Percentiles rank a stretch among this genome's conserved stretches.
phyloP scores from a whole-genome alignment of 495 filamentous ascomycete genomes.

The Glutinoglossum americanum region DNA sequence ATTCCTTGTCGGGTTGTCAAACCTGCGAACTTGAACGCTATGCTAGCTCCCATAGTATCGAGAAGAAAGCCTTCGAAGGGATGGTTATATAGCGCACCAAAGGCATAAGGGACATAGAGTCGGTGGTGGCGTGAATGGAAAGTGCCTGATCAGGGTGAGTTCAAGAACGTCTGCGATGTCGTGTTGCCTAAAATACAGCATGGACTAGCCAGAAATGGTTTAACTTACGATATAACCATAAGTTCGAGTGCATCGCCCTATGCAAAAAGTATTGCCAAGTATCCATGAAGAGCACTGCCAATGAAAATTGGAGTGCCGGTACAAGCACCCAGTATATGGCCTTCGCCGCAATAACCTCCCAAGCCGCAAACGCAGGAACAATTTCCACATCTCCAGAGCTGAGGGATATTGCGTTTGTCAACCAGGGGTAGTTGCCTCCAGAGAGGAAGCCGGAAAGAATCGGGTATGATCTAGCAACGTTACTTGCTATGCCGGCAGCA shows the following conservation, averaged over 20 bases:
- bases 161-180: background rate
- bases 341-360: conserved; percentile 56
- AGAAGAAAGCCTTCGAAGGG: conserved; percentile 81
- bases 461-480: conserved; percentile 25
- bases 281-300: conserved; percentile 58
- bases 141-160: conserved; percentile 28
- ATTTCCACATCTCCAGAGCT: background rate
- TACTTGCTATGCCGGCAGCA: conserved; percentile 6
- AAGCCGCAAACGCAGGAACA: conserved; percentile 30
- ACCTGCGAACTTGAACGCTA: conserved; percentile 56
- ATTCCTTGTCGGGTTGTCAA: conserved; percentile 65
- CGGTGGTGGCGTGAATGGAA: conserved; percentile 92
- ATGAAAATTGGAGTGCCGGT: conserved; percentile 48
- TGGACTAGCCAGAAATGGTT: background rate
- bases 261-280: conserved; percentile 97
- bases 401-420: conserved; percentile 13
- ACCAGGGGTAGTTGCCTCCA: conserved; percentile 46
- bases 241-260: conserved; percentile 82
- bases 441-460: conserved; percentile 44
- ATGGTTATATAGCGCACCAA: conserved; percentile 92
- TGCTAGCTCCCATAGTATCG: conserved; percentile 66
- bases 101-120: conserved; percentile 92
- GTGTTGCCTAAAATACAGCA: background rate
- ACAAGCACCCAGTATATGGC: conserved; percentile 60
- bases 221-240: conserved; percentile 81